These are phyloP conservation scores for Pulicaria dysenterica DNA, from an alignment of 129 eudicot species.

Conservation along the genomic window DNA sequence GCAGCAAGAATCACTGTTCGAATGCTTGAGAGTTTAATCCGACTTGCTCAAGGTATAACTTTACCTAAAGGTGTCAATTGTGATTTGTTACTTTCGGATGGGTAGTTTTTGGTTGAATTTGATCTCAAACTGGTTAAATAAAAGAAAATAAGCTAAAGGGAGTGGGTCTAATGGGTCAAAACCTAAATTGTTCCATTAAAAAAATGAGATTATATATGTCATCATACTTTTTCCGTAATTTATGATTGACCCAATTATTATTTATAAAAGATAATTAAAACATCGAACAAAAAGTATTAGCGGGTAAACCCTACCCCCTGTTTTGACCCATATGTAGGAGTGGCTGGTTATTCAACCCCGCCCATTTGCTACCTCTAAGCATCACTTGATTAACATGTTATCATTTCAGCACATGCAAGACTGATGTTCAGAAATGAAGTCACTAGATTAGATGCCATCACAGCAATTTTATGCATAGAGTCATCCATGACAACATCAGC, in stretches of 20 bases:
- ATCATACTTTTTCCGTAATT: constrained; percentile 2
- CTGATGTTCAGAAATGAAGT: constrained; percentile 94
- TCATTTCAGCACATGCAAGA: constrained; percentile 85
- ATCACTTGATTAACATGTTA: constrained; percentile 15
- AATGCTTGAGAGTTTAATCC: constrained; percentile 92
- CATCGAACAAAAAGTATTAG: neutral
- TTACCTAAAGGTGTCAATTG: neutral
- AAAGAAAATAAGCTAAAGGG: neutral
- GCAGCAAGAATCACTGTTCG: constrained; percentile 93
- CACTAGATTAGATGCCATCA: constrained; percentile 74
- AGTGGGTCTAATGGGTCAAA: neutral
- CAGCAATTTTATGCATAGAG: constrained; percentile 89
- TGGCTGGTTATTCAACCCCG: neutral
- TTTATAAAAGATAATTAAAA: neutral
- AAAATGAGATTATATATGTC: neutral
- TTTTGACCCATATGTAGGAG: neutral
- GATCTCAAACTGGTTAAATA: neutral
- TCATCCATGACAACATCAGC: constrained; percentile 99
- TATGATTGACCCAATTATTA: neutral
- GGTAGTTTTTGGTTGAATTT: neutral
- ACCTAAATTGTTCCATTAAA: neutral
- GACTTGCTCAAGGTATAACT: constrained; percentile 88
- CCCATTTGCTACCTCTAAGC: neutral
- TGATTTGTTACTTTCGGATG: neutral
- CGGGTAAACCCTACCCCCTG: neutral